Evolutionary conservation across 2,329 filamentous ascomycete genomes (phyloP).

Genomic region (Sphaerulina musiva): DNA sequence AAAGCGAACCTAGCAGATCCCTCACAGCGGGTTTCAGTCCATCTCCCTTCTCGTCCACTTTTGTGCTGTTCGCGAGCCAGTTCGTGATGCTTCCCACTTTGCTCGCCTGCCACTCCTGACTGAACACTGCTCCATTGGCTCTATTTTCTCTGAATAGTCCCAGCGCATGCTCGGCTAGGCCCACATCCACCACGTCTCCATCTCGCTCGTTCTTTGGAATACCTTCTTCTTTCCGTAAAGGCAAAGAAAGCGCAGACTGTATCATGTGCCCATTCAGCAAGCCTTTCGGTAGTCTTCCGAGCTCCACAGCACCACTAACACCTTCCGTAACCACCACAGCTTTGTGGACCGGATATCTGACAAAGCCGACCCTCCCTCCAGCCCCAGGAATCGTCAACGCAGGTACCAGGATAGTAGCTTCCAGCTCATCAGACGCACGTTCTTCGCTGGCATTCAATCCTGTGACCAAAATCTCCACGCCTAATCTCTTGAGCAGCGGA

Average conservation of each 20-base stretch:
- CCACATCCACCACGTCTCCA: conserved; percentile 52
- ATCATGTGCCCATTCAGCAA: conserved; percentile 36
- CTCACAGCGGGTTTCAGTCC: conserved; percentile 60
- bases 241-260: conserved; percentile 54
- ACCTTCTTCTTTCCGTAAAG: conserved; percentile 25
- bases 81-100: conserved; percentile 25
- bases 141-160: conserved; percentile 33
- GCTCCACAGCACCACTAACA: conserved; percentile 58
- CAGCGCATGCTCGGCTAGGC: conserved; percentile 57
- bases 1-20: conserved; percentile 59
- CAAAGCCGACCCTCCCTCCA: conserved; percentile 57
- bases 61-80: conserved; percentile 24
- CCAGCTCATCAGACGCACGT: conserved; percentile 28
- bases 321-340: conserved; percentile 69
- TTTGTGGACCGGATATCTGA: conserved; percentile 79
- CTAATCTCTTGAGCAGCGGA: conserved; percentile 53
- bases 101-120: conserved; percentile 33
- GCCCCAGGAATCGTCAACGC: conserved; percentile 60
- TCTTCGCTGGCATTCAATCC: conserved; percentile 42
- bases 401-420: conserved; percentile 68
- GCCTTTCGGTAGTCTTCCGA: conserved; percentile 36
- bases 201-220: not conserved
- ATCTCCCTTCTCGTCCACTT: conserved; percentile 34
- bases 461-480: conserved; percentile 57
- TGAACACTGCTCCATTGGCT: conserved; percentile 32